A percentile compares a stretch with the other conserved stretches of the same genome.
phyloP scores from a whole-genome alignment of 2,329 filamentous ascomycete species.

The Ceratocystis ficicola region DNA sequence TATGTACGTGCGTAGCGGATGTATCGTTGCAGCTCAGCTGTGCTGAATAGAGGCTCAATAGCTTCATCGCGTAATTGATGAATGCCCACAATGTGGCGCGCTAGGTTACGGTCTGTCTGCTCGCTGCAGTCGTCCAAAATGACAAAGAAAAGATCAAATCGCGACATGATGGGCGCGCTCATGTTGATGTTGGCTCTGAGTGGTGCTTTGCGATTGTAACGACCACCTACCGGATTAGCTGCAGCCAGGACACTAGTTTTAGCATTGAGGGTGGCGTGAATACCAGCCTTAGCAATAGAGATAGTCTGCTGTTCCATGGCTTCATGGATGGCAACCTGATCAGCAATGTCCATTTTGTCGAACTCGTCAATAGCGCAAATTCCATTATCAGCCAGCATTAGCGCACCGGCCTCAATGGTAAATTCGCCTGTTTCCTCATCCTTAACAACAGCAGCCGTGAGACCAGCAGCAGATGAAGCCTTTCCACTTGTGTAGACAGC shows the following conservation, averaged over 20 bases:
- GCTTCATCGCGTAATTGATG: conserved; percentile 89
- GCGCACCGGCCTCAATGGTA: conserved; percentile 92
- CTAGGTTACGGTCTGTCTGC: conserved; percentile 74
- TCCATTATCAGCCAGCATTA: conserved; percentile 94
- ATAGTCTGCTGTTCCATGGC: conserved; percentile 99
- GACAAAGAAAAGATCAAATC: conserved; percentile 98
- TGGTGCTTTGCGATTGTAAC: conserved; percentile 95
- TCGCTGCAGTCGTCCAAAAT: conserved; percentile 96
- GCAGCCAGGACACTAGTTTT: conserved; percentile 90
- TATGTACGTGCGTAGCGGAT: conserved; percentile 94
- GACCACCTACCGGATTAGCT: conserved; percentile 86
- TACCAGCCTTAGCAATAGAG: conserved; percentile 95
- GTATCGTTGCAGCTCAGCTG: conserved; percentile 90
- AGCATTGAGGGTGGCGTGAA: conserved; percentile 93
- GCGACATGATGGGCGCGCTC: conserved; percentile 97
- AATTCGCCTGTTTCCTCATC: conserved; percentile 98
- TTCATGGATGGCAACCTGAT: conserved; percentile 98
- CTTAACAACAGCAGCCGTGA: conserved; percentile 93
- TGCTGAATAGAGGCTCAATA: conserved; percentile 84
- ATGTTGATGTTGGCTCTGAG: conserved; percentile 95
- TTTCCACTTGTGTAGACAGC: conserved; percentile 97
- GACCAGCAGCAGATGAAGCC: conserved; percentile 90
- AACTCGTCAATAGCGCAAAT: conserved; percentile 99
- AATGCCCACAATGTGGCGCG: conserved; percentile 86
- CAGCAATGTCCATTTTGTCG: conserved; percentile 97